Percentiles rank a stretch among this genome's conserved stretches.
Conservation (phyloP, 495 filamentous ascomycete genomes). For the Hypoxylon rickii region DNA sequence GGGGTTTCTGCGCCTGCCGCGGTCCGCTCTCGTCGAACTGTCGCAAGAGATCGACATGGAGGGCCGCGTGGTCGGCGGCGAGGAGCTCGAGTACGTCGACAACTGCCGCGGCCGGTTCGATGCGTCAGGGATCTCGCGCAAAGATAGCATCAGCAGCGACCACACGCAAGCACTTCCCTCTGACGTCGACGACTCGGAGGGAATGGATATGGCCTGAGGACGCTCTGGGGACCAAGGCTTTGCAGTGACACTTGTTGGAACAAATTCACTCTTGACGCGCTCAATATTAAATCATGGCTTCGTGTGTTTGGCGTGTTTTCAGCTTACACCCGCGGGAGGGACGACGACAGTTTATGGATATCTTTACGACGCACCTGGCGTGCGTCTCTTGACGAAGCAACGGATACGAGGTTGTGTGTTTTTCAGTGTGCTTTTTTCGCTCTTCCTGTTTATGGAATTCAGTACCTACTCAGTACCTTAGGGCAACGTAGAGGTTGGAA, state of each 20-base stretch:
- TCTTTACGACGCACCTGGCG: constrained; percentile 13
- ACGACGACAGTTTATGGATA: constrained; percentile 22
- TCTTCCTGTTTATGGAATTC: not conserved
- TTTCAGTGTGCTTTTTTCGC: not conserved
- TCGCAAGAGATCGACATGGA: constrained; percentile 91
- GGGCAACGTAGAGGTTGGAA: not conserved
- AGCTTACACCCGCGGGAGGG: too few species aligned
- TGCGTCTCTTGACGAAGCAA: constrained; percentile 21
- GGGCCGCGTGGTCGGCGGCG: constrained; percentile 80
- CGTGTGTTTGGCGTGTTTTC: not conserved
- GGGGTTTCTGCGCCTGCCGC: constrained; percentile 80
- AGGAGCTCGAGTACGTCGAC: constrained; percentile 79
- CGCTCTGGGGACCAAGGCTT: too few species aligned
- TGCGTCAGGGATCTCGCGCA: constrained; percentile 54
- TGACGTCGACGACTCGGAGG: constrained; percentile 73
- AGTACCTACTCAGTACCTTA: too few species aligned
- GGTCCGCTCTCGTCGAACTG: constrained; percentile 80
- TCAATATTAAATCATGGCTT: constrained; percentile 10
- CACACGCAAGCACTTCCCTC: constrained; percentile 61
- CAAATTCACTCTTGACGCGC: not conserved
- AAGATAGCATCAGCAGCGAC: constrained; percentile 62
- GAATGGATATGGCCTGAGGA: constrained; percentile 53
- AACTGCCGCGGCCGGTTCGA: constrained; percentile 67
- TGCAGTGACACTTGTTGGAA: too few species aligned
- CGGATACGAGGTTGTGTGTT: constrained; percentile 6